phyloP scores from a whole-genome alignment of 257 asterid genomes.

The Verbascum thapsus region DNA sequence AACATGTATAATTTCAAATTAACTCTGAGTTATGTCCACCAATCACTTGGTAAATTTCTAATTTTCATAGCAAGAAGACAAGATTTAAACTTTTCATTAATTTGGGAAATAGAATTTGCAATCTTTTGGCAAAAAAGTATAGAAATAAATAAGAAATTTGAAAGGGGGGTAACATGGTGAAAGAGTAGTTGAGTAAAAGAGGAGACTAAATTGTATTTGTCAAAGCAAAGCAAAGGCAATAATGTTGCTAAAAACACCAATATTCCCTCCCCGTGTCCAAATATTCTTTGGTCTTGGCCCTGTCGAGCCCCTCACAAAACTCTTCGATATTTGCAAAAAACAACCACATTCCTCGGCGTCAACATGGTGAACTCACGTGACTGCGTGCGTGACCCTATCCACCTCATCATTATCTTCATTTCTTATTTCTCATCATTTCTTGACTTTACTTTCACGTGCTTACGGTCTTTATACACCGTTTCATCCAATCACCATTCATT shows the following conservation, averaged over 20 bases:
- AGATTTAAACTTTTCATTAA: too few species aligned
- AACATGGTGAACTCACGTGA: conserved; percentile 66
- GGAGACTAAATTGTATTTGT: conserved; percentile 11
- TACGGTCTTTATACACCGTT: background rate
- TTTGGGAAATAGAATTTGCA: too few species aligned
- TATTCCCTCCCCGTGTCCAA: conserved; percentile 85
- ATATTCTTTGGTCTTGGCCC: conserved; percentile 48
- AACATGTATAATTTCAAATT: too few species aligned
- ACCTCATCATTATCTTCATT: conserved; percentile 22
- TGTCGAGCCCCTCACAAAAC: conserved; percentile 37
- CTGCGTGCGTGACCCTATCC: conserved; percentile 44
- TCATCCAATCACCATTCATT: too few species aligned
- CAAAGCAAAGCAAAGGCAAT: conserved; percentile 12
- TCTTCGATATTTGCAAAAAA: conserved; percentile 30
- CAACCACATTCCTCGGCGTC: conserved; percentile 60
- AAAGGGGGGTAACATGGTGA: background rate
- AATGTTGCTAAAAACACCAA: conserved; percentile 40
- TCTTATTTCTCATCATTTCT: conserved; percentile 14
- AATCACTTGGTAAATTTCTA: too few species aligned
- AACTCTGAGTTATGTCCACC: too few species aligned
- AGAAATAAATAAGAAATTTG: background rate
- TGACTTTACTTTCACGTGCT: background rate
- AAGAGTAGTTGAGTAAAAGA: conserved; percentile 23
- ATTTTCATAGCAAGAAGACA: too few species aligned
- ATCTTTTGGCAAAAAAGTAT: too few species aligned